phyloP scores from a whole-genome alignment of 2,329 filamentous ascomycete genomes.

The Aspergillus sp. region DNA sequence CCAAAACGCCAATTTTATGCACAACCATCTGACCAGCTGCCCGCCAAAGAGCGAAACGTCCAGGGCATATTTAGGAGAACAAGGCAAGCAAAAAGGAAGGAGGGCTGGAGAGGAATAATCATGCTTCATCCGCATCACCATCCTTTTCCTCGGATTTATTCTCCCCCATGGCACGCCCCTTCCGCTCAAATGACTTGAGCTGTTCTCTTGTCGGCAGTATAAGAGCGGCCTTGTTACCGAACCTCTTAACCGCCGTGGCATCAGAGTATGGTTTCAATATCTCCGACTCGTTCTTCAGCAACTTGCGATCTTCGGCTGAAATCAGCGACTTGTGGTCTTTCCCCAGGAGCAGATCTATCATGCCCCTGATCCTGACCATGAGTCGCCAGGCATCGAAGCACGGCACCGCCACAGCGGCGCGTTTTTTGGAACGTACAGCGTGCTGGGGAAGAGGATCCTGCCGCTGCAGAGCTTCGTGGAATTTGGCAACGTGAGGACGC shows the following conservation, averaged over 20 bases:
- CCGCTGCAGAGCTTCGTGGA: conserved; percentile 21
- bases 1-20: background rate
- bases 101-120: no score
- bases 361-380: conserved; percentile 20
- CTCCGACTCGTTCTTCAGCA: conserved; percentile 17
- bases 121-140: background rate
- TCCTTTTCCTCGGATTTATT: background rate
- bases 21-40: background rate
- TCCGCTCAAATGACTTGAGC: conserved; percentile 8
- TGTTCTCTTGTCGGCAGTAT: conserved; percentile 20
- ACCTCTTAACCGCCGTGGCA: conserved; percentile 9
- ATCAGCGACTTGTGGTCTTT: conserved; percentile 14
- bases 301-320: conserved; percentile 16
- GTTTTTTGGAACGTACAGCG: conserved; percentile 9
- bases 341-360: conserved; percentile 31
- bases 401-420: conserved; percentile 14
- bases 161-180: background rate
- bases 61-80: background rate
- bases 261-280: conserved; percentile 25
- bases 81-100: background rate
- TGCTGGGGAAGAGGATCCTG: background rate
- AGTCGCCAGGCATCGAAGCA: conserved; percentile 16
- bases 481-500: conserved; percentile 20
- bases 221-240: conserved; percentile 1
- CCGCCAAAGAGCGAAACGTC: background rate